phyloP scores from a whole-genome alignment of 164 flowering plant genomes.

The Macadamia tetraphylla region DNA sequence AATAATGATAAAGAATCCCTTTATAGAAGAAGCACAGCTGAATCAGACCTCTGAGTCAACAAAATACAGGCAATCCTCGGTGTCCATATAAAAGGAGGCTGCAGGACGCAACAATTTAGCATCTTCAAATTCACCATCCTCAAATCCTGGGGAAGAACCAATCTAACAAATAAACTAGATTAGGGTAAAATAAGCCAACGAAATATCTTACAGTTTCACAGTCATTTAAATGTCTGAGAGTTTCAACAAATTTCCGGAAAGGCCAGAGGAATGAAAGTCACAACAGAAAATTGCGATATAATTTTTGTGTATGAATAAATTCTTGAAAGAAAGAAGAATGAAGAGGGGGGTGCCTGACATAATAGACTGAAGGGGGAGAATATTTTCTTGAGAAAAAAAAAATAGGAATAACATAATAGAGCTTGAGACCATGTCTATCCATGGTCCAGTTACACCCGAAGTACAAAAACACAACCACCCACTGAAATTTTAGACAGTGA shows the following conservation, averaged over 20 bases:
- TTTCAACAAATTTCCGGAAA: neutral
- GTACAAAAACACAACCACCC: neutral
- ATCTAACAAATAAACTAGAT: constrained; percentile 50
- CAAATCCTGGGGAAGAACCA: constrained; percentile 97
- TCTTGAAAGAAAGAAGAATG: too few species aligned
- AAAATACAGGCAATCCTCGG: constrained; percentile 67
- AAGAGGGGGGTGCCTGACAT: too few species aligned
- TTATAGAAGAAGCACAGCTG: neutral
- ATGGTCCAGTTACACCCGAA: too few species aligned
- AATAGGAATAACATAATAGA: neutral
- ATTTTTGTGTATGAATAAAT: too few species aligned
- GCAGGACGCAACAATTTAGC: constrained; percentile 80
- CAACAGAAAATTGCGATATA: too few species aligned
- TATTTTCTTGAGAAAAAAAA: neutral
- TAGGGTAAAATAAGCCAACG: constrained; percentile 4
- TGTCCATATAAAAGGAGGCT: constrained; percentile 57
- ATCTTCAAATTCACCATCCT: constrained; percentile 89
- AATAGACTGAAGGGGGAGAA: too few species aligned
- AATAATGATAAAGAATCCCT: too few species aligned
- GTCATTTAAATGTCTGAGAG: neutral
- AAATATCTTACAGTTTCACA: neutral
- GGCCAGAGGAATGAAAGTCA: too few species aligned
- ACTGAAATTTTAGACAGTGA: neutral
- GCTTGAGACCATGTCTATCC: too few species aligned
- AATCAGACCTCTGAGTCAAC: constrained; percentile 85